Evolutionary conservation across 225 moss, liverwort and hornwort species (phyloP).

Genomic region (Sphagnum tenellum): DNA sequence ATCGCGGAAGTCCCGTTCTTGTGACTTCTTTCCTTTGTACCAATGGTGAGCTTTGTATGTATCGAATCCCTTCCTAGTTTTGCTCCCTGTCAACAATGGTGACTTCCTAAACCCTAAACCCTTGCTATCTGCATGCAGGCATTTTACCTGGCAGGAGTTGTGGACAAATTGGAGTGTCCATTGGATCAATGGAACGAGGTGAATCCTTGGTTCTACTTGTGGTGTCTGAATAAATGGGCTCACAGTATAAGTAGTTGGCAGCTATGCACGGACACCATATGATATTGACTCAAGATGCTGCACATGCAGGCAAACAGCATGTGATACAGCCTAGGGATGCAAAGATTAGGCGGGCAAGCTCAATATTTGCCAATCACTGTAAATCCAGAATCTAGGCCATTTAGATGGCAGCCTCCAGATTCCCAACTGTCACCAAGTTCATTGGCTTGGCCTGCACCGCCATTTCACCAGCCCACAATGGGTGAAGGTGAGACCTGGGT

Average conservation of each 20-base stretch:
- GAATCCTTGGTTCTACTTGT: slow-evolving; percentile 29
- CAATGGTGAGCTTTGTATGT: background rate
- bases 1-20: background rate
- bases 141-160: slow-evolving; percentile 43
- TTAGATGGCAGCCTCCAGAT: too few relatives aligned
- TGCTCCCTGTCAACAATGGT: background rate
- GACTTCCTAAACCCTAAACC: background rate
- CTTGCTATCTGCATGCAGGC: slow-evolving; percentile 14
- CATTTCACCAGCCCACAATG: too few relatives aligned
- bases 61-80: background rate
- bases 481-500: too few relatives aligned
- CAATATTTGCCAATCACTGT: too few relatives aligned
- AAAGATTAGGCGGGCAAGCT: too few relatives aligned
- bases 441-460: too few relatives aligned
- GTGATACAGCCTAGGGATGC: too few relatives aligned
- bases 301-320: too few relatives aligned
- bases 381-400: too few relatives aligned
- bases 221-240: background rate
- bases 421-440: too few relatives aligned
- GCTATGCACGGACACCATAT: too few relatives aligned
- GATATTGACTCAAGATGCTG: too few relatives aligned
- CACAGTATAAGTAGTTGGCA: background rate
- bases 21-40: background rate
- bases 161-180: slow-evolving; percentile 13
- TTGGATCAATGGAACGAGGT: slow-evolving; percentile 23